These are phyloP conservation scores for Fusarium annulatum DNA, from an alignment of 2,329 filamentous ascomycete genomes.

Conservation along the genomic window DNA sequence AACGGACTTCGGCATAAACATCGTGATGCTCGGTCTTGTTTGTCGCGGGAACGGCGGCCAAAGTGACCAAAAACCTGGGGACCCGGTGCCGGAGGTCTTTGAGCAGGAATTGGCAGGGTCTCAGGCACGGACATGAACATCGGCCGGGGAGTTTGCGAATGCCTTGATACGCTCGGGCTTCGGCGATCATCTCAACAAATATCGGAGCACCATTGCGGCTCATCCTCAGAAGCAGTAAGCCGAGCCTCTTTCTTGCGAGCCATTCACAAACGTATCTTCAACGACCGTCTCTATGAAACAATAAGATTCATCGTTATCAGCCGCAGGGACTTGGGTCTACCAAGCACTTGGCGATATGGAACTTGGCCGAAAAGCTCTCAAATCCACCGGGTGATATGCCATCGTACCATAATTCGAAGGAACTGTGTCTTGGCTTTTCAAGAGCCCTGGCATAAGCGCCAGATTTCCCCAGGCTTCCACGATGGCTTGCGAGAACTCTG, in stretches of 20 bases:
- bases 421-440: constrained; percentile 12
- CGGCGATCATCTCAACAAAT: constrained; percentile 20
- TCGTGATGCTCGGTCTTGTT: constrained; percentile 7
- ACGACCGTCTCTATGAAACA: background rate
- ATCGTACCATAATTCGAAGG: constrained; percentile 26
- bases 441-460: constrained; percentile 19
- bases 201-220: constrained; percentile 16
- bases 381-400: background rate
- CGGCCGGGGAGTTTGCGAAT: constrained; percentile 13
- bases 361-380: constrained; percentile 33
- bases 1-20: constrained; percentile 3
- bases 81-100: constrained; percentile 17
- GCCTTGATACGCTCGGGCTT: constrained; percentile 17
- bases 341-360: constrained; percentile 26
- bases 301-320: constrained; percentile 2
- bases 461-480: constrained; percentile 34
- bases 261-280: background rate
- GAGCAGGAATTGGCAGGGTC: constrained; percentile 3
- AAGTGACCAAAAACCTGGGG: constrained; percentile 1
- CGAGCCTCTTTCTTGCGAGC: constrained; percentile 1
- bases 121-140: background rate
- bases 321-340: background rate
- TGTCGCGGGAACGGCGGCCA: constrained; percentile 31
- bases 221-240: constrained; percentile 12
- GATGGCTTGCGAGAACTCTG: constrained; percentile 29